These are phyloP conservation scores for Aspergillus jensenii DNA, from an alignment of 2,329 filamentous ascomycete genomes.

Conservation along the genomic window DNA sequence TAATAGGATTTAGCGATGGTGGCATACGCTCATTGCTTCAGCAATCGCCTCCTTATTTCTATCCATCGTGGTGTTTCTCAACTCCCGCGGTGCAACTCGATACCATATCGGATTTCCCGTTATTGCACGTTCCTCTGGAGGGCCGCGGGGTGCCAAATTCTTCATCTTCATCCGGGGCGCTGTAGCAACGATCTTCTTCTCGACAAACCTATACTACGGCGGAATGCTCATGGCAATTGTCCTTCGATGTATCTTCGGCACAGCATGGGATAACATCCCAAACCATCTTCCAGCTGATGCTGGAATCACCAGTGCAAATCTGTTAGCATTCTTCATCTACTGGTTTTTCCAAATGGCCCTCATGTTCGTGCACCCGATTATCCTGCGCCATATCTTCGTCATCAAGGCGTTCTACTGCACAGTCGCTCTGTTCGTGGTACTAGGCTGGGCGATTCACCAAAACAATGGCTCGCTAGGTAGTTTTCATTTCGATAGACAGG, in stretches of 20 bases:
- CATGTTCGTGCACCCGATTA: background rate
- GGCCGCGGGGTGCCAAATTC: conserved; percentile 46
- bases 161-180: conserved; percentile 40
- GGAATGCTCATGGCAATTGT: background rate
- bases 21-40: conserved; percentile 35
- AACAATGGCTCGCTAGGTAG: background rate
- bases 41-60: conserved; percentile 45
- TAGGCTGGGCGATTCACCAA: background rate
- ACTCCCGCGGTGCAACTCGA: conserved; percentile 42
- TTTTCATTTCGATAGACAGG: background rate
- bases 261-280: background rate
- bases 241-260: conserved; percentile 4
- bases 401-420: background rate
- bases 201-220: conserved; percentile 31
- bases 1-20: conserved; percentile 2
- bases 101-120: conserved; percentile 47
- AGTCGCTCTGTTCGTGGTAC: conserved; percentile 2
- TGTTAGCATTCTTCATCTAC: background rate
- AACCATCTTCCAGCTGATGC: background rate
- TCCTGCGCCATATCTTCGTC: background rate
- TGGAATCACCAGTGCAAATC: background rate
- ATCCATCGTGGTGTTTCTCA: conserved; percentile 47
- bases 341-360: conserved; percentile 2
- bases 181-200: conserved; percentile 31
- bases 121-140: conserved; percentile 40